Evolutionary conservation across 164 flowering plant species (phyloP).

Genomic region (Stephania yunnanensis): DNA sequence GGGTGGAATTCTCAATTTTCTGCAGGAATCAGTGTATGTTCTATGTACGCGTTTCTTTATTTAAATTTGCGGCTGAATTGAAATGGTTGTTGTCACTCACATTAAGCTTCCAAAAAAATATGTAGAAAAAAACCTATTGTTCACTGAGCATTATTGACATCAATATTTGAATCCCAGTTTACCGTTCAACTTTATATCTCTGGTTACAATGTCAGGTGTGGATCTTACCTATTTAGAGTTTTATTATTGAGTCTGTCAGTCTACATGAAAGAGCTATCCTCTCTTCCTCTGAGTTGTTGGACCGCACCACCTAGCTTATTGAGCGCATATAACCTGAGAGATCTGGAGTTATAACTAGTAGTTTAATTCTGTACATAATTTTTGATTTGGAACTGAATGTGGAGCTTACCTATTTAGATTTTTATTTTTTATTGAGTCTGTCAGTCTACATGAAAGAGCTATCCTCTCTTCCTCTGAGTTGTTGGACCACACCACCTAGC

Average conservation of each 20-base stretch:
- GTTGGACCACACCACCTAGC: not conserved
- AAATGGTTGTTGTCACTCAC: not conserved
- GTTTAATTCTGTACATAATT: not conserved
- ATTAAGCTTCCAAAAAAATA: not conserved
- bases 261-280: not conserved
- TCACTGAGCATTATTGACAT: not conserved
- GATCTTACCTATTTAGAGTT: not conserved
- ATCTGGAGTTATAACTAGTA: not conserved
- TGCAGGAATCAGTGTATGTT: conserved; percentile 66
- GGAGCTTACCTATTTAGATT: not conserved
- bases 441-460: not conserved
- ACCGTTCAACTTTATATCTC: not conserved
- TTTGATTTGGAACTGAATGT: not conserved
- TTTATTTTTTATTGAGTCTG: not conserved
- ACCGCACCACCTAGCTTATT: not conserved
- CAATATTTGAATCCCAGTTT: not conserved
- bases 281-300: not conserved
- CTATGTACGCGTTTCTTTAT: not conserved
- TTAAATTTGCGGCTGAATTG: not conserved
- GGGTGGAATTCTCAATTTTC: conserved; percentile 63
- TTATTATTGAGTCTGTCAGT: not conserved
- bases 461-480: not conserved
- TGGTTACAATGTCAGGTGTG: not conserved
- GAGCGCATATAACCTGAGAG: not conserved
- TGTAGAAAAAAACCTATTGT: not conserved